Conservation (phyloP, 768 basidiomycete species). For the Rhodotorula toruloides region DNA sequence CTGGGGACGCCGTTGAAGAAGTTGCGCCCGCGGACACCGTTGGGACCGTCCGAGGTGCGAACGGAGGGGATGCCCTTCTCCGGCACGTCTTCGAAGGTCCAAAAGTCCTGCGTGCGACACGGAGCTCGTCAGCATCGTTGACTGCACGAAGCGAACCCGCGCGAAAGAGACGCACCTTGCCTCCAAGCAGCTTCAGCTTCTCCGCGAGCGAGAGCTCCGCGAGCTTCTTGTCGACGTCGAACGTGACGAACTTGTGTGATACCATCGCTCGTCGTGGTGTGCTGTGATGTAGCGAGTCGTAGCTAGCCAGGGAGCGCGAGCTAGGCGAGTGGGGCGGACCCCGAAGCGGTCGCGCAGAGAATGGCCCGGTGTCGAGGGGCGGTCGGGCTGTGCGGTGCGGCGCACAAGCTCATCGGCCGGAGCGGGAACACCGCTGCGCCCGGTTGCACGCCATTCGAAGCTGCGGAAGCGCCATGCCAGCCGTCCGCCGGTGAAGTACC, state of each 20-base stretch:
- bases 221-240: constrained; percentile 31
- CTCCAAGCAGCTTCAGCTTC: constrained; percentile 37
- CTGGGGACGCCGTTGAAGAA: constrained; percentile 48
- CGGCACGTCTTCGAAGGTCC: constrained; percentile 28
- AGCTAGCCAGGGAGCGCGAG: too few species aligned
- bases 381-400: too few species aligned
- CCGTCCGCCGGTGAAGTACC: too few species aligned
- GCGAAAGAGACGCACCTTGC: constrained; percentile 13
- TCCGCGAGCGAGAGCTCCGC: constrained; percentile 16
- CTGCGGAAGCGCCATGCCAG: too few species aligned
- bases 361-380: too few species aligned
- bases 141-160: rapidly evolving
- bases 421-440: too few species aligned
- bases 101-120: constrained; percentile 18
- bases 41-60: constrained; percentile 28
- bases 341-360: too few species aligned
- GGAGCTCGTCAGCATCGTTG: not conserved
- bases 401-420: too few species aligned
- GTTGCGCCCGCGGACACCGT: constrained; percentile 32
- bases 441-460: too few species aligned
- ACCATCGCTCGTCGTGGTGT: too few species aligned
- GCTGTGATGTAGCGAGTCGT: too few species aligned
- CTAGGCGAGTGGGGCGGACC: too few species aligned
- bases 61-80: constrained; percentile 22
- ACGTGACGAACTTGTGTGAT: not conserved